Percentiles rank a stretch among this genome's conserved stretches.
phyloP scores from a whole-genome alignment of 2,329 filamentous ascomycete genomes.

The Mycogone perniciosa region DNA sequence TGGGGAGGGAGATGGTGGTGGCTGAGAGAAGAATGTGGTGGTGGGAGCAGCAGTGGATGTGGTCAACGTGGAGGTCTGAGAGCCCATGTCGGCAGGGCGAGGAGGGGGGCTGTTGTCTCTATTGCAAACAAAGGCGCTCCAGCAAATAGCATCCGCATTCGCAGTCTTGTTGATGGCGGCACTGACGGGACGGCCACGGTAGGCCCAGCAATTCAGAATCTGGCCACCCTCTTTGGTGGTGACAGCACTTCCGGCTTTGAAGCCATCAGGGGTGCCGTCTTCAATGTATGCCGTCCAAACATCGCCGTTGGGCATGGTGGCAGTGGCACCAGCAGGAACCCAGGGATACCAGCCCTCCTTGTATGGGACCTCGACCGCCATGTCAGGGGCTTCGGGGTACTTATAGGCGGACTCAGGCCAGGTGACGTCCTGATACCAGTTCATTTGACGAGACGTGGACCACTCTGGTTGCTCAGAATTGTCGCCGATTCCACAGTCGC shows the following conservation, averaged over 20 bases:
- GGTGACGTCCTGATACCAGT: constrained; percentile 35
- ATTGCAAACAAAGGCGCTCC: constrained; percentile 38
- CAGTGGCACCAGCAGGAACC: constrained; percentile 31
- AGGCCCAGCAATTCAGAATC: constrained; percentile 36
- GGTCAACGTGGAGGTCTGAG: constrained; percentile 29
- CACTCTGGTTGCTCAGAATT: constrained; percentile 33
- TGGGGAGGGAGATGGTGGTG: constrained; percentile 20
- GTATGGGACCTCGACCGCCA: constrained; percentile 35
- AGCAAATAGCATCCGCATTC: constrained; percentile 32
- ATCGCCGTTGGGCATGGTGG: constrained; percentile 32
- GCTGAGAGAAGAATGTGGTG: constrained; percentile 27
- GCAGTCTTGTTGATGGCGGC: constrained; percentile 33
- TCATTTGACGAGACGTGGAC: constrained; percentile 40
- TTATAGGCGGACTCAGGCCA: constrained; percentile 30
- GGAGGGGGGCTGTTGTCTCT: constrained; percentile 27
- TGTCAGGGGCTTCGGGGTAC: constrained; percentile 31
- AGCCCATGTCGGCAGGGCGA: constrained; percentile 30
- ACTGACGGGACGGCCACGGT: constrained; percentile 35
- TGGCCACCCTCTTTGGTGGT: constrained; percentile 34
- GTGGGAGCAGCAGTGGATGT: constrained; percentile 27
- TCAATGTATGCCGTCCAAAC: constrained; percentile 38
- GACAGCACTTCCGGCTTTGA: constrained; percentile 34
- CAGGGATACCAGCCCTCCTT: constrained; percentile 34
- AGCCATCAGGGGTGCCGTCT: constrained; percentile 34
- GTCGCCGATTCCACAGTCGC: constrained; percentile 37